Evolutionary conservation across 345 rosid species (phyloP).

Genomic region (Firmiana major): DNA sequence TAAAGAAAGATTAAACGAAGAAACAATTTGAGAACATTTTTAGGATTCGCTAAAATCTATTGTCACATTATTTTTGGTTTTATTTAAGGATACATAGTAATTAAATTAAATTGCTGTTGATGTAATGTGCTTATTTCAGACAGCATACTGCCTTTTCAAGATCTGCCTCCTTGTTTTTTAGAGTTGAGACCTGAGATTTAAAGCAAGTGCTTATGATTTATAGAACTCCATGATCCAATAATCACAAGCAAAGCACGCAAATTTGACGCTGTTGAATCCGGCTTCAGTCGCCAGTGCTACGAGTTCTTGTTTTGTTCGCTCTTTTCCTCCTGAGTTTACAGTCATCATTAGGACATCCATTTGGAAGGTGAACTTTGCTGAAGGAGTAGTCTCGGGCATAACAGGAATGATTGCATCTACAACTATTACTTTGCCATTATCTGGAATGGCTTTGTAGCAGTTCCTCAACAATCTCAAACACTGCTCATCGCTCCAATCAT

Average conservation of each 20-base stretch:
- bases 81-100: not conserved
- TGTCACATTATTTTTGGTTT: not conserved
- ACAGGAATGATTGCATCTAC: not conserved
- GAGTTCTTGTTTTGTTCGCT: conserved; percentile 4
- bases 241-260: not conserved
- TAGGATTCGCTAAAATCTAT: no score
- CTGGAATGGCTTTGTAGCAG: conserved; percentile 19
- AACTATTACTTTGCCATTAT: conserved; percentile 37
- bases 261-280: not conserved
- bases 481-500: conserved; percentile 43
- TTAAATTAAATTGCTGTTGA: not conserved
- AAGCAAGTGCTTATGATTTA: not conserved
- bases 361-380: no score
- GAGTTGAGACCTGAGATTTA: not conserved
- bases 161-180: not conserved
- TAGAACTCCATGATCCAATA: not conserved
- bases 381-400: not conserved
- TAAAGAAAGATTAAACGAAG: not conserved
- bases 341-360: not conserved
- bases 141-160: not conserved
- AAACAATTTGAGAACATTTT: not conserved
- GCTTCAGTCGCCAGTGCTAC: not conserved
- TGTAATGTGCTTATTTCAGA: not conserved
- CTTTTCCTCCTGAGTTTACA: not conserved
- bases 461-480: conserved; percentile 38